Evolutionary conservation across 73 alveolate genomes (phyloP).

Genomic region (Stentor roeselii): DNA sequence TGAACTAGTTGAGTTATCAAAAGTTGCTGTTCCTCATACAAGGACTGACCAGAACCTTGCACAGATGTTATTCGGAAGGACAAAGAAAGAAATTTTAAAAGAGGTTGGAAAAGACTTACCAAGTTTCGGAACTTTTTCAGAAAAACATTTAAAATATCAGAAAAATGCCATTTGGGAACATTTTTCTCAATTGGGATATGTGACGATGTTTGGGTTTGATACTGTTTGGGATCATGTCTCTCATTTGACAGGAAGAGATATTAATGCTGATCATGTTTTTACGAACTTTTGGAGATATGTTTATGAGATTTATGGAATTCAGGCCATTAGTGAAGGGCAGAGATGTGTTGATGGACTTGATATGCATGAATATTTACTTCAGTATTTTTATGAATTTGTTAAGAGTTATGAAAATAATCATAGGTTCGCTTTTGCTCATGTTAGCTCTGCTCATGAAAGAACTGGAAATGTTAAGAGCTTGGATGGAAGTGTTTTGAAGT

Average conservation of each 20-base stretch:
- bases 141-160: neutral
- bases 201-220: conserved; percentile 20
- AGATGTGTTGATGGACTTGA: neutral
- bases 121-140: no score
- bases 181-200: neutral
- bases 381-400: neutral
- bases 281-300: neutral
- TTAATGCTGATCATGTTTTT: neutral
- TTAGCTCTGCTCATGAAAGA: neutral
- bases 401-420: neutral
- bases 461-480: neutral
- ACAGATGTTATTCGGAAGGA: no score
- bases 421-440: neutral
- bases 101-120: no score
- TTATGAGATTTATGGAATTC: neutral
- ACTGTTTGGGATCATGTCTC: conserved; percentile 16
- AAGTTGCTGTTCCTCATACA: no score
- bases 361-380: neutral
- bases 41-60: no score
- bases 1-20: no score
- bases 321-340: neutral
- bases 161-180: neutral
- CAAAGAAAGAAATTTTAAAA: no score
- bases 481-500: neutral
- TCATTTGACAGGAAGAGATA: neutral